These are phyloP conservation scores for Microdochium paspali DNA, from an alignment of 2,329 filamentous ascomycete genomes.

Conservation along the genomic window DNA sequence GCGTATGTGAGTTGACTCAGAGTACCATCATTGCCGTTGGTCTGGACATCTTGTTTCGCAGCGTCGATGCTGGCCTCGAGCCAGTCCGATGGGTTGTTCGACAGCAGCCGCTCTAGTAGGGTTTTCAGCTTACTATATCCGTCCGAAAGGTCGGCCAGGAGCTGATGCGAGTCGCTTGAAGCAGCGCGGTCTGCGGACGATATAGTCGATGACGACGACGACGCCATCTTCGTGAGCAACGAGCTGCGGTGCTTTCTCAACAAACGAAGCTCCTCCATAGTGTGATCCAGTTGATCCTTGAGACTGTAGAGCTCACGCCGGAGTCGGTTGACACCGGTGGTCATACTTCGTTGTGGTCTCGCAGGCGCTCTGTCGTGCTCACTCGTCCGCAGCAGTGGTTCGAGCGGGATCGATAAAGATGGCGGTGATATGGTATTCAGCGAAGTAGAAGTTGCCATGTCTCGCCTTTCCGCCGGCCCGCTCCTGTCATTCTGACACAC, in stretches of 20 bases:
- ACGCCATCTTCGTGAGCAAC: neutral
- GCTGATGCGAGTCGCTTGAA: neutral
- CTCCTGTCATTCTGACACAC: neutral
- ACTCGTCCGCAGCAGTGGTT: neutral
- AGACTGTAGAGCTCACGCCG: neutral
- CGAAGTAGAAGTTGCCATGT: neutral
- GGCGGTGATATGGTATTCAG: neutral
- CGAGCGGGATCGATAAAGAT: too few relatives aligned
- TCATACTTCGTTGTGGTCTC: neutral
- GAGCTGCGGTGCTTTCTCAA: neutral
- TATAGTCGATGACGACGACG: too few relatives aligned
- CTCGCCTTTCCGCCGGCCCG: too few relatives aligned
- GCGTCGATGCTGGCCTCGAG: neutral
- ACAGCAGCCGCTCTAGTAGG: neutral
- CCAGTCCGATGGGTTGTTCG: neutral
- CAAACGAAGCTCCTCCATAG: neutral
- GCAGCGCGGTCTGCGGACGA: neutral
- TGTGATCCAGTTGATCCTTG: neutral
- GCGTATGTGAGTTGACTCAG: too few relatives aligned
- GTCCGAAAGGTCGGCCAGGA: neutral
- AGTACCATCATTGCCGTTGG: too few relatives aligned
- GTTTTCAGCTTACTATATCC: neutral
- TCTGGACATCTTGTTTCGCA: neutral
- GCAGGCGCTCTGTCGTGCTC: neutral
- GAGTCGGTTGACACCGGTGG: neutral